phyloP scores from a whole-genome alignment of 192 early-diverging fungal species.

The Umbelopsis isabellina region DNA sequence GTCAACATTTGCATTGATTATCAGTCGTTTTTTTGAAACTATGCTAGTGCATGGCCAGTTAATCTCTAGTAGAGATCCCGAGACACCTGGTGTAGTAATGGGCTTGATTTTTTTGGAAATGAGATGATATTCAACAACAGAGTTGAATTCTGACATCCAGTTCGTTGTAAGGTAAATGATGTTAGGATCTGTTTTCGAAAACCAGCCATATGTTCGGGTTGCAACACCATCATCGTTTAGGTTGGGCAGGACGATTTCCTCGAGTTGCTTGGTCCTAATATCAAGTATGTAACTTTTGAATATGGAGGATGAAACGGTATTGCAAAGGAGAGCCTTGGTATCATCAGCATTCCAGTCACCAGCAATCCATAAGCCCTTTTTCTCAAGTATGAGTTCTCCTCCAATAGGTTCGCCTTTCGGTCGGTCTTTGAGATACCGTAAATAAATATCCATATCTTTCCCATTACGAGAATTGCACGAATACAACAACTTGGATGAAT shows the following conservation, averaged over 20 bases:
- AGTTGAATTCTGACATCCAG: slow-evolving; percentile 15
- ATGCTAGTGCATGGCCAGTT: neutral
- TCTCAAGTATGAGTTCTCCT: neutral
- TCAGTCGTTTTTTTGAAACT: neutral
- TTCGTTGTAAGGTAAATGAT: neutral
- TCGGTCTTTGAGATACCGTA: slow-evolving; percentile 1
- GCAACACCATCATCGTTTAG: neutral
- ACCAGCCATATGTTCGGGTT: neutral
- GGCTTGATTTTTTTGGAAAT: neutral
- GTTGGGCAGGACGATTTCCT: neutral
- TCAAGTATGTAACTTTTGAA: neutral
- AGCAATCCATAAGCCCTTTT: neutral
- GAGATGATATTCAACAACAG: neutral
- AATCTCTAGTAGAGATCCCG: neutral
- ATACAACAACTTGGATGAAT: neutral
- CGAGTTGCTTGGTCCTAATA: neutral
- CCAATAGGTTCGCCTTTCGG: neutral
- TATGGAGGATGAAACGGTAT: neutral
- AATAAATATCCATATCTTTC: slow-evolving; percentile 12
- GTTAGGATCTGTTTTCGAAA: slow-evolving; percentile 11
- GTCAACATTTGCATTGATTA: neutral
- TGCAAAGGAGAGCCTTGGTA: neutral
- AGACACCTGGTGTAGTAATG: neutral
- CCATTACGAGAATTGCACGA: slow-evolving; percentile 16
- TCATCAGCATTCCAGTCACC: slow-evolving; percentile 3